Evolutionary conservation across 495 filamentous ascomycete genomes (phyloP).

Genomic region (Coniosporium apollinis): DNA sequence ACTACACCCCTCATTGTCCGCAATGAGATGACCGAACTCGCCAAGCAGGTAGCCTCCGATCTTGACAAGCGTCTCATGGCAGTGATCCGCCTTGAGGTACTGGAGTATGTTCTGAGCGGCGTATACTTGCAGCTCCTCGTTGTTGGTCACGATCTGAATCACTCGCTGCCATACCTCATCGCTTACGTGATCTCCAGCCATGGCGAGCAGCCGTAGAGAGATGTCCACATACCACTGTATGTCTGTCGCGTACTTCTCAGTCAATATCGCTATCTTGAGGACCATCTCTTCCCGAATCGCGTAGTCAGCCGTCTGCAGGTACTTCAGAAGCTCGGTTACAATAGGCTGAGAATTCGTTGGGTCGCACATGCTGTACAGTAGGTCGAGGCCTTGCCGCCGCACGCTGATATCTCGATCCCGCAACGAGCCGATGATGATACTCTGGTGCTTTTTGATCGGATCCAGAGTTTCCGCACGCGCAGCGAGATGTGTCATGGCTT

Average conservation of each 20-base stretch:
- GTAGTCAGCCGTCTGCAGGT: constrained; percentile 92
- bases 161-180: constrained; percentile 99
- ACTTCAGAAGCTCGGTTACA: constrained; percentile 82
- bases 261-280: constrained; percentile 92
- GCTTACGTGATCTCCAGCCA: constrained; percentile 96
- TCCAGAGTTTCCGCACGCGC: constrained; percentile 88
- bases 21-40: constrained; percentile 94
- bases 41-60: constrained; percentile 92
- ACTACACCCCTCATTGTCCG: constrained; percentile 82
- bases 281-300: constrained; percentile 99
- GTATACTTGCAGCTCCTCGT: constrained; percentile 94
- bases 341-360: constrained; percentile 79
- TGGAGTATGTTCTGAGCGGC: constrained; percentile 81
- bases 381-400: constrained; percentile 81
- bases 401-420: constrained; percentile 96
- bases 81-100: constrained; percentile 79
- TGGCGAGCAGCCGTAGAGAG: constrained; percentile 80
- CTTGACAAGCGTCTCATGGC: constrained; percentile 93
- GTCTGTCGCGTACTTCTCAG: constrained; percentile 96
- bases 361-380: constrained; percentile 99
- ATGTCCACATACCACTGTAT: constrained; percentile 99
- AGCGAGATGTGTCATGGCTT: constrained; percentile 97
- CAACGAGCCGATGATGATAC: constrained; percentile 83
- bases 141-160: constrained; percentile 98
- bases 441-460: constrained; percentile 96